Conservation (phyloP, 2,329 filamentous ascomycete genomes). For the Gaeumannomyces tritici region DNA sequence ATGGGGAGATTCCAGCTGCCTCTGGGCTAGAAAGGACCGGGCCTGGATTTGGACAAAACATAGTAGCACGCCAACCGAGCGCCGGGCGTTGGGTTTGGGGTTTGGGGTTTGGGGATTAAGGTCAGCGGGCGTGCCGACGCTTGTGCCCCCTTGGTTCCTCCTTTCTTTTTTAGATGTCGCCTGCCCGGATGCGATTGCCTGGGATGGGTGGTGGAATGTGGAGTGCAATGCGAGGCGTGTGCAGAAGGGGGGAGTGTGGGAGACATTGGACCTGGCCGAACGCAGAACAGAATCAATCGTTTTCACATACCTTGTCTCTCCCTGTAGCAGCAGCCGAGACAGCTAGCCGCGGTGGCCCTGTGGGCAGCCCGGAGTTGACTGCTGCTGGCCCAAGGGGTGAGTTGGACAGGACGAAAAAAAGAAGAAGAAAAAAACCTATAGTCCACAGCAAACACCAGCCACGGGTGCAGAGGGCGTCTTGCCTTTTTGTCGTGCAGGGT, state of each 20-base stretch:
- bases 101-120: not conserved
- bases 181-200: not conserved
- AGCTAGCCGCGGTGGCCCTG: too few species aligned
- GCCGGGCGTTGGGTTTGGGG: not conserved
- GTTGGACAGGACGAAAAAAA: not conserved
- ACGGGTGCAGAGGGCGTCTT: not conserved
- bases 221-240: not conserved
- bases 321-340: not conserved
- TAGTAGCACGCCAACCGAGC: not conserved
- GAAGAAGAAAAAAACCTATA: not conserved
- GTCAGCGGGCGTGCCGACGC: not conserved
- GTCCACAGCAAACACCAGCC: not conserved
- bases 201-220: not conserved
- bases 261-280: not conserved
- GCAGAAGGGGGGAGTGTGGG: too few species aligned
- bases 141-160: not conserved
- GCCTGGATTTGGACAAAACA: not conserved
- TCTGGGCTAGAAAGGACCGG: not conserved
- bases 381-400: not conserved
- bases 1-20: too few species aligned
- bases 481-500: not conserved
- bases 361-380: not conserved
- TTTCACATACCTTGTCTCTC: not conserved
- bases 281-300: not conserved
- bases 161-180: not conserved